Percentiles rank a stretch among this genome's conserved stretches.
Evolutionary conservation across 2,329 filamentous ascomycete species (phyloP).

Genomic region (Colletotrichum tropicale): DNA sequence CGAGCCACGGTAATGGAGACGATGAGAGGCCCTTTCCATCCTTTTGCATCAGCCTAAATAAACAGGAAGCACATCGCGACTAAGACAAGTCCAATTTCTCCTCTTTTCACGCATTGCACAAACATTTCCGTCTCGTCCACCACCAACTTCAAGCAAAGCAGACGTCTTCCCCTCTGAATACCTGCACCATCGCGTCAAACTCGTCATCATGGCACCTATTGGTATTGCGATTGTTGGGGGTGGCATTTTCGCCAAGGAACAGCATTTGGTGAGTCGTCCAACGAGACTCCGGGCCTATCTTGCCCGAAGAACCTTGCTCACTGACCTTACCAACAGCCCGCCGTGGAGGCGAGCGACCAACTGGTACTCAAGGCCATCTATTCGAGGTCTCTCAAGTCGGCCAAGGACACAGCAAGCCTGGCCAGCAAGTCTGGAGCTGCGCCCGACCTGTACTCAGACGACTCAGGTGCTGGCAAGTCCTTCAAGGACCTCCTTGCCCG

Average conservation of each 20-base stretch:
- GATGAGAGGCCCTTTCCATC: background rate
- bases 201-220: slow-evolving; percentile 36
- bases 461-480: slow-evolving; percentile 47
- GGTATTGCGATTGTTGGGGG: slow-evolving; percentile 67
- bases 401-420: slow-evolving; percentile 47
- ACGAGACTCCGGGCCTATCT: background rate
- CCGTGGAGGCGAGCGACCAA: slow-evolving; percentile 55
- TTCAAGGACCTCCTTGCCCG: slow-evolving; percentile 58
- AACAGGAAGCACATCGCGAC: background rate
- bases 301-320: background rate
- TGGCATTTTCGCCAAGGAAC: slow-evolving; percentile 65
- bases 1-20: background rate
- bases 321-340: slow-evolving; percentile 45
- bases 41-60: background rate
- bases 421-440: slow-evolving; percentile 30
- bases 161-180: background rate
- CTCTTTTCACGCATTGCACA: background rate
- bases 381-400: slow-evolving; percentile 65
- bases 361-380: slow-evolving; percentile 69
- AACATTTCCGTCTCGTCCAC: background rate
- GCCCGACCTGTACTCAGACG: slow-evolving; percentile 62
- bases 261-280: slow-evolving; percentile 55
- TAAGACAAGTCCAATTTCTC: background rate
- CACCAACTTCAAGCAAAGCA: background rate
- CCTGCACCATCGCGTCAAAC: background rate